Percentiles rank a stretch among this genome's conserved stretches.
Conservation (phyloP, 2,329 filamentous ascomycete genomes). For the Stenocarpella maydis region DNA sequence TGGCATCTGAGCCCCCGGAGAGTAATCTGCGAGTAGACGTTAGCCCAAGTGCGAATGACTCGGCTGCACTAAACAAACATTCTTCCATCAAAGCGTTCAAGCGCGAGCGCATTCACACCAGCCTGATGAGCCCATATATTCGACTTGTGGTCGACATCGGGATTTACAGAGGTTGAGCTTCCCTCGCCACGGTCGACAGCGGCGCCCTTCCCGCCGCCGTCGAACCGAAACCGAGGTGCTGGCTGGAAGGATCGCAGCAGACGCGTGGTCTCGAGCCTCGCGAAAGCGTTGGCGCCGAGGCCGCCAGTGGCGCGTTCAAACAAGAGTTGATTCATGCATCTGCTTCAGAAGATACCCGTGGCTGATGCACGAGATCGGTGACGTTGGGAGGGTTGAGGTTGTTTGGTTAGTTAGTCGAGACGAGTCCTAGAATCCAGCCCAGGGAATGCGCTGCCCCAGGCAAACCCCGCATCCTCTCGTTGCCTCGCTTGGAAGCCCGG, state of each 20-base stretch:
- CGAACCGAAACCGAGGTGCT: constrained; percentile 73
- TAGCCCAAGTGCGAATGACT: neutral
- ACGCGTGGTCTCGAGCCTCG: constrained; percentile 69
- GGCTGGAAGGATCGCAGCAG: constrained; percentile 75
- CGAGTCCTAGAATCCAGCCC: neutral
- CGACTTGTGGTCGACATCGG: constrained; percentile 43
- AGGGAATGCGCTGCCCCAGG: neutral
- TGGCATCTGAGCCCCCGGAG: constrained; percentile 86
- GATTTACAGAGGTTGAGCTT: constrained; percentile 24
- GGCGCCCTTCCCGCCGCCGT: constrained; percentile 61
- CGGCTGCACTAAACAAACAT: constrained; percentile 58
- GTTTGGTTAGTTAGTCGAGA: neutral
- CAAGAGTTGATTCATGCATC: constrained; percentile 75
- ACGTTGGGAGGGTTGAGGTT: neutral
- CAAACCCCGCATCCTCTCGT: constrained; percentile 10
- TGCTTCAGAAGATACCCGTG: neutral
- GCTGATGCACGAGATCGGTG: neutral
- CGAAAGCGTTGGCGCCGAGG: constrained; percentile 69
- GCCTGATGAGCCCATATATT: constrained; percentile 74
- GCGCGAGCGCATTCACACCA: constrained; percentile 79
- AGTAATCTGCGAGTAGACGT: constrained; percentile 65
- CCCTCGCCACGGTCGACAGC: constrained; percentile 41
- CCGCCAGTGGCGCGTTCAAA: constrained; percentile 79
- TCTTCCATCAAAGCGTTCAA: constrained; percentile 83
- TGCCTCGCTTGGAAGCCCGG: neutral